phyloP scores from a whole-genome alignment of 2,329 filamentous ascomycete genomes.

The Acrocalymma vagum region DNA sequence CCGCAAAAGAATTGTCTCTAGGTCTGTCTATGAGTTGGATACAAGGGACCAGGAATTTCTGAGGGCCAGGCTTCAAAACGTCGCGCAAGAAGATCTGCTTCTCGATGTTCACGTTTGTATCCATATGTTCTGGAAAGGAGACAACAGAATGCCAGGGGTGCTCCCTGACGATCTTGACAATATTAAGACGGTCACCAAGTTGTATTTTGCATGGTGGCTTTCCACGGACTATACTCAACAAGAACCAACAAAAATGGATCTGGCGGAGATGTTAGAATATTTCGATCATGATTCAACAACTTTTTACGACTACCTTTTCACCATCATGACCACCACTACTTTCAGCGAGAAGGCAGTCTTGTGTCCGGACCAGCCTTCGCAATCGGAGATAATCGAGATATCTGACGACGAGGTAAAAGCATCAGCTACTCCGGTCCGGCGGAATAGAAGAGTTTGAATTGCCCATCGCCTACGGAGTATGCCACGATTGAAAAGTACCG shows the following conservation, averaged over 20 bases:
- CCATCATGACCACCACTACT: slow-evolving; percentile 30
- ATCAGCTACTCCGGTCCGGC: neutral
- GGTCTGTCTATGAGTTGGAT: slow-evolving; percentile 46
- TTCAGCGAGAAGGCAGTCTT: slow-evolving; percentile 31
- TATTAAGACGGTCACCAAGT: slow-evolving; percentile 31
- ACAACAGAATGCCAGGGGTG: slow-evolving; percentile 33
- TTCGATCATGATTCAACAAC: slow-evolving; percentile 19
- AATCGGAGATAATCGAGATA: slow-evolving; percentile 37
- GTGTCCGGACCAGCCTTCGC: slow-evolving; percentile 28
- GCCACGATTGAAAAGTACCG: too few relatives aligned
- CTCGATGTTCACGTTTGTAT: slow-evolving; percentile 35
- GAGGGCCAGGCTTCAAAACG: slow-evolving; percentile 22
- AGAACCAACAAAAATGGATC: slow-evolving; percentile 9
- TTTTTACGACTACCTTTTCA: slow-evolving; percentile 36
- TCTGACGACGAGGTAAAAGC: slow-evolving; percentile 32
- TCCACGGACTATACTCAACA: slow-evolving; percentile 27
- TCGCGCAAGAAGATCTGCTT: slow-evolving; percentile 28
- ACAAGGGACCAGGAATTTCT: slow-evolving; percentile 28
- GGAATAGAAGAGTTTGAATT: slow-evolving; percentile 1
- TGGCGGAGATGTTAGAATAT: slow-evolving; percentile 28
- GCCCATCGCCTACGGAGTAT: neutral
- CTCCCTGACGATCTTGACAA: slow-evolving; percentile 32
- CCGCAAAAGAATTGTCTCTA: slow-evolving; percentile 55
- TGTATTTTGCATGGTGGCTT: slow-evolving; percentile 48
- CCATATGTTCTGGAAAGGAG: slow-evolving; percentile 25